Percentiles rank a stretch among this genome's conserved stretches.
These are phyloP conservation scores for Phytophthora melonis DNA, from an alignment of 352 stramenopile genomes.

Conservation along the genomic window DNA sequence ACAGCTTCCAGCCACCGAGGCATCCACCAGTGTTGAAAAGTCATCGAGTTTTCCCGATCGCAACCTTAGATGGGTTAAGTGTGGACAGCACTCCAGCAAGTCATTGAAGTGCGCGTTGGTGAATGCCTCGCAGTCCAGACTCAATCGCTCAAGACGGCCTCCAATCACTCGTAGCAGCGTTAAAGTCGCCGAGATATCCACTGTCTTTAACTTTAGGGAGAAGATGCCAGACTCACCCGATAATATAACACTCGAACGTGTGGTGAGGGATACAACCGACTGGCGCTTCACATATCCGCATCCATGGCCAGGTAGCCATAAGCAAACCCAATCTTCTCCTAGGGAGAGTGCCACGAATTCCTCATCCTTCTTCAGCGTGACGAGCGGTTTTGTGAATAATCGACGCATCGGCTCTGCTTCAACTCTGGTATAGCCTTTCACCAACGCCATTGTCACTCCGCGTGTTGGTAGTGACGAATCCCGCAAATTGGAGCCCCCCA, in stretches of 20 bases:
- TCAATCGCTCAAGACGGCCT: slow-evolving; percentile 12
- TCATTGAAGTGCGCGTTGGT: slow-evolving; percentile 14
- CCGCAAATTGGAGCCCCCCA: neutral
- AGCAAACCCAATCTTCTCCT: slow-evolving; percentile 27
- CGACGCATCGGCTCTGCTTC: slow-evolving; percentile 24
- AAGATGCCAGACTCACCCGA: slow-evolving; percentile 1
- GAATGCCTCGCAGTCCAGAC: slow-evolving; percentile 31
- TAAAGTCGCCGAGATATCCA: slow-evolving; percentile 21
- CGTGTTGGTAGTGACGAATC: neutral
- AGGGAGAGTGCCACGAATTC: slow-evolving; percentile 19
- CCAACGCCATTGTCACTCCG: slow-evolving; percentile 2
- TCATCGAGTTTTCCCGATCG: slow-evolving; percentile 23
- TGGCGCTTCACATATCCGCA: slow-evolving; percentile 27
- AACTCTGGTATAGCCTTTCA: slow-evolving; percentile 26
- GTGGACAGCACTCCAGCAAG: slow-evolving; percentile 29
- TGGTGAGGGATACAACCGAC: slow-evolving; percentile 16
- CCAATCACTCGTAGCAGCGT: slow-evolving; percentile 25
- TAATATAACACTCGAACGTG: neutral
- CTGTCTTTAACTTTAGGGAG: slow-evolving; percentile 23
- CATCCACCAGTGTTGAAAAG: slow-evolving; percentile 26
- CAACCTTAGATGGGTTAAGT: slow-evolving; percentile 23
- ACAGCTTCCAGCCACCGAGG: slow-evolving; percentile 16
- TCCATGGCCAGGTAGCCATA: slow-evolving; percentile 30
- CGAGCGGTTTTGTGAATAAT: slow-evolving; percentile 26
- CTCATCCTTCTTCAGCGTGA: slow-evolving; percentile 8